Evolutionary conservation across 331 rosid species (phyloP).

Genomic region (Rosa hybrid): DNA sequence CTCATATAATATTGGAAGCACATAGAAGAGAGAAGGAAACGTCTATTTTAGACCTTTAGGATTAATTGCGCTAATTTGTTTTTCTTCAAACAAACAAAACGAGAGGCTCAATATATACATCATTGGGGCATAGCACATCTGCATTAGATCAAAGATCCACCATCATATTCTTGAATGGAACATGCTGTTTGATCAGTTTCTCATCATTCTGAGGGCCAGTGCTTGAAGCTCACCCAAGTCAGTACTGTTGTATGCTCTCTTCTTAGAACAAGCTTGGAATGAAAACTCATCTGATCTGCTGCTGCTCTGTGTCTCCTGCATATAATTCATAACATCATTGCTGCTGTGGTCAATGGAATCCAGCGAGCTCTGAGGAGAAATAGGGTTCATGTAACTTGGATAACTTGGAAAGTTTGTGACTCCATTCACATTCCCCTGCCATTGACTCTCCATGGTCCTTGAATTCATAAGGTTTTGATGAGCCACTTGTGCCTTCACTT

Average conservation of each 20-base stretch:
- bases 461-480: slow-evolving; percentile 57
- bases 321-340: slow-evolving; percentile 40
- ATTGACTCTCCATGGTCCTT: slow-evolving; percentile 43
- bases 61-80: slow-evolving; percentile 15
- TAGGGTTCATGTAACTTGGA: slow-evolving; percentile 48
- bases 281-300: slow-evolving; percentile 39
- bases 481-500: slow-evolving; percentile 66
- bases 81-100: slow-evolving; percentile 28
- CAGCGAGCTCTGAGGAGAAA: slow-evolving; percentile 78
- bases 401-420: slow-evolving; percentile 36
- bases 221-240: slow-evolving; percentile 86
- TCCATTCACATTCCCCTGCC: slow-evolving; percentile 36
- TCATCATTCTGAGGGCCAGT: slow-evolving; percentile 83
- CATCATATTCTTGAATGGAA: slow-evolving; percentile 31
- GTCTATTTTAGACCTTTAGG: not conserved
- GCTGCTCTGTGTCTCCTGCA: slow-evolving; percentile 51
- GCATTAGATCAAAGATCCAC: slow-evolving; percentile 8
- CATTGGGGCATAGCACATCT: slow-evolving; percentile 26
- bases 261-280: slow-evolving; percentile 45
- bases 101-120: slow-evolving; percentile 40
- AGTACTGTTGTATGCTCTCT: slow-evolving; percentile 30
- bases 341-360: slow-evolving; percentile 59
- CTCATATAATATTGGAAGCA: not conserved
- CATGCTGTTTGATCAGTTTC: slow-evolving; percentile 44
- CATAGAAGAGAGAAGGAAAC: slow-evolving; percentile 10